A percentile compares a stretch with the other conserved stretches of the same genome.
These are phyloP conservation scores for Ricinus communis DNA, from an alignment of 345 rosid species.

Conservation along the genomic window DNA sequence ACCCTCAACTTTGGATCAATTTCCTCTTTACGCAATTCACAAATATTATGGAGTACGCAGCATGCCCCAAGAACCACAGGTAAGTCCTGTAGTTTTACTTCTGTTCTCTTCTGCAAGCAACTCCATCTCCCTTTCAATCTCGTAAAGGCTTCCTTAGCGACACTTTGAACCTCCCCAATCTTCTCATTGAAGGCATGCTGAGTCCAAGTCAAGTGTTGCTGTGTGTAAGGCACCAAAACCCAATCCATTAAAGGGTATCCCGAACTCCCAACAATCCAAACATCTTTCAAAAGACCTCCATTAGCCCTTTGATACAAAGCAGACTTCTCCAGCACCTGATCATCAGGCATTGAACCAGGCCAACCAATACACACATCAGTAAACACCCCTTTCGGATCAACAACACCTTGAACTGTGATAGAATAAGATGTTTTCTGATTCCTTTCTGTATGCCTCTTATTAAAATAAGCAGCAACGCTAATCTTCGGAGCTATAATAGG, in stretches of 20 bases:
- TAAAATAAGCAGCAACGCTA: slow-evolving; percentile 73
- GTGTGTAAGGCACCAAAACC: slow-evolving; percentile 77
- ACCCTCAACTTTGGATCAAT: slow-evolving; percentile 45
- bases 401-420: slow-evolving; percentile 72
- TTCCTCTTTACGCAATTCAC: slow-evolving; percentile 57
- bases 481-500: slow-evolving; percentile 81
- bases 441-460: slow-evolving; percentile 74
- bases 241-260: slow-evolving; percentile 76
- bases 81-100: slow-evolving; percentile 73
- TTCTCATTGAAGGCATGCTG: slow-evolving; percentile 82
- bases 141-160: slow-evolving; percentile 61
- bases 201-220: slow-evolving; percentile 76
- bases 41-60: slow-evolving; percentile 75
- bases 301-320: slow-evolving; percentile 66
- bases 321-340: slow-evolving; percentile 74
- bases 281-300: slow-evolving; percentile 57
- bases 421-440: slow-evolving; percentile 77
- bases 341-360: slow-evolving; percentile 88
- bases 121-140: slow-evolving; percentile 75
- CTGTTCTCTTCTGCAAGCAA: slow-evolving; percentile 79
- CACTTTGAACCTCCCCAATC: slow-evolving; percentile 59
- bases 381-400: slow-evolving; percentile 63
- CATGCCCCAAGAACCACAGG: slow-evolving; percentile 80
- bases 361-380: slow-evolving; percentile 86
- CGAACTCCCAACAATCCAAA: slow-evolving; percentile 68